Percentiles rank a stretch among this genome's conserved stretches.
Conservation (phyloP, 2,329 filamentous ascomycete species). For the Xylaria sp. region DNA sequence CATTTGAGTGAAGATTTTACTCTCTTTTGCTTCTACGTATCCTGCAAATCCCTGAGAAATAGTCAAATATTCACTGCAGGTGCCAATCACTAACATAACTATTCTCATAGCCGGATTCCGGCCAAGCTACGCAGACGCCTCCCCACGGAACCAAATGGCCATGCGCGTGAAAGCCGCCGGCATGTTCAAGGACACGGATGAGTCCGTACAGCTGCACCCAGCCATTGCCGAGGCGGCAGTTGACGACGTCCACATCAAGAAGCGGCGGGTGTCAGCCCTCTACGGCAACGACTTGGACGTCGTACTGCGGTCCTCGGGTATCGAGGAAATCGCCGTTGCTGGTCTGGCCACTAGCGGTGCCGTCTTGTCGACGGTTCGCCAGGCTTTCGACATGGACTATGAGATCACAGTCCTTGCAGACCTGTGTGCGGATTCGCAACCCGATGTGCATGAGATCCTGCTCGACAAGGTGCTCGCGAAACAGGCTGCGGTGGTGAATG, state of each 20-base stretch:
- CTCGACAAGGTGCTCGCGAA: constrained; percentile 50
- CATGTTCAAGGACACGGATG: constrained; percentile 44
- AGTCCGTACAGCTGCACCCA: constrained; percentile 41
- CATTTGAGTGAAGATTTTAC: neutral
- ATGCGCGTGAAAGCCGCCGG: constrained; percentile 37
- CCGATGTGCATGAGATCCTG: constrained; percentile 50
- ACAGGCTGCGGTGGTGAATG: constrained; percentile 46
- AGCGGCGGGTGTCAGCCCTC: constrained; percentile 53
- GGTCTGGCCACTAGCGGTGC: constrained; percentile 52
- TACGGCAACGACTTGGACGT: constrained; percentile 51
- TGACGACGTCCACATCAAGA: constrained; percentile 50
- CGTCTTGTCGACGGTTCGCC: constrained; percentile 52
- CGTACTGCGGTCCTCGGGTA: constrained; percentile 48
- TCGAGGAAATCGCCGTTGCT: constrained; percentile 48
- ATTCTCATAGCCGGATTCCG: constrained; percentile 45
- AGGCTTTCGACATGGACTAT: constrained; percentile 53
- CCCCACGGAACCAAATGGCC: constrained; percentile 44
- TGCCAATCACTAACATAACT: constrained; percentile 2
- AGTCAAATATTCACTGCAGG: neutral
- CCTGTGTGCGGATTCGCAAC: constrained; percentile 51
- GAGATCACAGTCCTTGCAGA: constrained; percentile 50
- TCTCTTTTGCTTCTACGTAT: no score
- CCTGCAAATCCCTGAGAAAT: no score
- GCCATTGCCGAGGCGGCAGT: constrained; percentile 23
- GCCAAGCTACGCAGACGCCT: constrained; percentile 48